Conservation (phyloP, 2,329 filamentous ascomycete genomes). For the Fusarium irregulare region DNA sequence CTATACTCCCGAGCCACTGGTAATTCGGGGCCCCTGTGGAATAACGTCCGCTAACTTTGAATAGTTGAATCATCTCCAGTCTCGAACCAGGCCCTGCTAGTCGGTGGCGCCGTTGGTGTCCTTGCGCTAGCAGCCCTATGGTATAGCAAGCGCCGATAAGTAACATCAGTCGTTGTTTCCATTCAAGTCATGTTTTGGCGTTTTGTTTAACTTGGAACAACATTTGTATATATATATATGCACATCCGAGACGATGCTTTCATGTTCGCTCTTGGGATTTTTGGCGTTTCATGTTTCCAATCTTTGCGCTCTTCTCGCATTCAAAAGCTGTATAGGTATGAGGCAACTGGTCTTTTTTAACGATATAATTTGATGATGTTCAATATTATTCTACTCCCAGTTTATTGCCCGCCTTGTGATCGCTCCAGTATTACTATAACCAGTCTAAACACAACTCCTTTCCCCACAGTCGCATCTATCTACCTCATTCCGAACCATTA, state of each 20-base stretch:
- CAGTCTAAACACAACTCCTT: constrained; percentile 6
- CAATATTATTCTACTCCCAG: neutral
- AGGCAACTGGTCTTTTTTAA: constrained; percentile 19
- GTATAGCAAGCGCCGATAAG: constrained; percentile 50
- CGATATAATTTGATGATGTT: constrained; percentile 17
- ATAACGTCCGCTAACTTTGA: constrained; percentile 37
- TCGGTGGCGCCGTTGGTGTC: constrained; percentile 52
- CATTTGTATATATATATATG: constrained; percentile 31
- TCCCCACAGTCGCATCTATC: constrained; percentile 7
- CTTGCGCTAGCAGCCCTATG: constrained; percentile 54
- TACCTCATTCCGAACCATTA: constrained; percentile 10
- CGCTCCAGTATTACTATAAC: constrained; percentile 12
- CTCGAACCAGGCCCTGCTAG: constrained; percentile 48
- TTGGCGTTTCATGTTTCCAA: constrained; percentile 29
- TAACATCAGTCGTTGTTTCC: neutral
- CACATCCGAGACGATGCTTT: constrained; percentile 28
- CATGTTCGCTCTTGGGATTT: constrained; percentile 20
- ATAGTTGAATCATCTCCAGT: constrained; percentile 49
- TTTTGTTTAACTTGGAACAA: constrained; percentile 6
- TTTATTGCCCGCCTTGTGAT: neutral
- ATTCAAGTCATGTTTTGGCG: constrained; percentile 9
- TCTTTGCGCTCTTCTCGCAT: constrained; percentile 6
- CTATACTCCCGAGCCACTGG: constrained; percentile 8
- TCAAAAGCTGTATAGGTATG: constrained; percentile 32
- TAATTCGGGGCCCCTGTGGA: neutral